Percentiles rank a stretch among this genome's conserved stretches.
Conservation (phyloP, 139 green algal species). For the Chlamydomonas sp. region DNA sequence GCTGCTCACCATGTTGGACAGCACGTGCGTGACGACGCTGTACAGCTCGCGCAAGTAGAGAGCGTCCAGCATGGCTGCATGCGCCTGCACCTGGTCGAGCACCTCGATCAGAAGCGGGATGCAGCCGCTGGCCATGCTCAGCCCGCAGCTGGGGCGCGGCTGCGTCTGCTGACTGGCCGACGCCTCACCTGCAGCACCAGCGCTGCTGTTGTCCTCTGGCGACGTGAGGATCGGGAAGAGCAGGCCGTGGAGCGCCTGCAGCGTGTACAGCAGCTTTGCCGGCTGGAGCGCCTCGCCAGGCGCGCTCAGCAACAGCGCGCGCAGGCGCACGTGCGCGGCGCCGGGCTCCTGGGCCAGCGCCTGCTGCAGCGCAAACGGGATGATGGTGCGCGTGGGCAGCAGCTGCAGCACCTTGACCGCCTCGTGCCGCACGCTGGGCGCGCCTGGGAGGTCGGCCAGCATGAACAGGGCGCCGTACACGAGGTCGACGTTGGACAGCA, state of each 20-base stretch:
- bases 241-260: too few species aligned
- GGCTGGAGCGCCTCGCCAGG: too few species aligned
- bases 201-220: too few species aligned
- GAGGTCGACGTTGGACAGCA: constrained; percentile 28
- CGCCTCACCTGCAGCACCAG: too few species aligned
- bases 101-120: constrained; percentile 34
- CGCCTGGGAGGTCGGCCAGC: constrained; percentile 36
- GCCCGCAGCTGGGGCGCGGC: too few species aligned
- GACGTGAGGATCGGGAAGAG: too few species aligned
- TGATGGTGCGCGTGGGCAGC: constrained; percentile 49
- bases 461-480: constrained; percentile 48
- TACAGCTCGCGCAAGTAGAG: constrained; percentile 6
- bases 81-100: constrained; percentile 19
- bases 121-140: too few species aligned
- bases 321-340: too few species aligned
- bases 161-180: too few species aligned
- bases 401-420: constrained; percentile 41
- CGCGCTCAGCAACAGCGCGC: too few species aligned
- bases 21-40: constrained; percentile 1
- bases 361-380: constrained; percentile 12
- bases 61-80: constrained; percentile 1
- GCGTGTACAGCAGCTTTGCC: too few species aligned
- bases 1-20: constrained; percentile 11
- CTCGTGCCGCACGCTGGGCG: not conserved
- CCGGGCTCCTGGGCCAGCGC: too few species aligned